These are phyloP conservation scores for Rhazya stricta DNA, from an alignment of 257 asterid species.

Conservation along the genomic window DNA sequence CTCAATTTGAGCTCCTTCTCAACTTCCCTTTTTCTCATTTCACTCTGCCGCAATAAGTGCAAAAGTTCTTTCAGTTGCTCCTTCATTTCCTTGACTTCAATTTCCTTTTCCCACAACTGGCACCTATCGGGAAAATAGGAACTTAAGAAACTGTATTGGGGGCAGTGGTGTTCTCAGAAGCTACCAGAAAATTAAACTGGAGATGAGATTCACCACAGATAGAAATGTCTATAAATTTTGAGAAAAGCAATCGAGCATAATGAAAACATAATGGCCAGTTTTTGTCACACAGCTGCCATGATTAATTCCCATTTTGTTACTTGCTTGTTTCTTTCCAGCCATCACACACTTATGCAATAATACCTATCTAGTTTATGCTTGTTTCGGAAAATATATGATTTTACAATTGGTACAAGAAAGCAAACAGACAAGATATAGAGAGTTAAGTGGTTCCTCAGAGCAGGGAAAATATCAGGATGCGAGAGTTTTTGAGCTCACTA, in stretches of 20 bases:
- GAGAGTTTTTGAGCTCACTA: not conserved
- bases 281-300: not conserved
- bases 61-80: constrained; percentile 93
- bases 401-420: not conserved
- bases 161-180: not conserved
- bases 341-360: not conserved
- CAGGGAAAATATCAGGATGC: not conserved
- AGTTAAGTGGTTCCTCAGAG: not conserved
- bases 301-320: no score
- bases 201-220: not conserved
- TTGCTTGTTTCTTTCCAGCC: not conserved
- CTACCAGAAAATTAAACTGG: not conserved
- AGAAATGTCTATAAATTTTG: not conserved
- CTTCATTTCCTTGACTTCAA: constrained; percentile 86
- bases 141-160: not conserved
- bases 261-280: not conserved
- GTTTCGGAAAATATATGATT: not conserved
- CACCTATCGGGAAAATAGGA: constrained; percentile 46
- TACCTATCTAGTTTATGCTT: not conserved
- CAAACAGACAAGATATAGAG: not conserved
- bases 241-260: not conserved
- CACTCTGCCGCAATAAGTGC: constrained; percentile 75
- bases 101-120: constrained; percentile 80
- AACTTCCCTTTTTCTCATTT: constrained; percentile 70
- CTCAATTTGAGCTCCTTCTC: constrained; percentile 76